phyloP scores from a whole-genome alignment of 176 grass and related monocot genomes.

The Oryza brachyantha region DNA sequence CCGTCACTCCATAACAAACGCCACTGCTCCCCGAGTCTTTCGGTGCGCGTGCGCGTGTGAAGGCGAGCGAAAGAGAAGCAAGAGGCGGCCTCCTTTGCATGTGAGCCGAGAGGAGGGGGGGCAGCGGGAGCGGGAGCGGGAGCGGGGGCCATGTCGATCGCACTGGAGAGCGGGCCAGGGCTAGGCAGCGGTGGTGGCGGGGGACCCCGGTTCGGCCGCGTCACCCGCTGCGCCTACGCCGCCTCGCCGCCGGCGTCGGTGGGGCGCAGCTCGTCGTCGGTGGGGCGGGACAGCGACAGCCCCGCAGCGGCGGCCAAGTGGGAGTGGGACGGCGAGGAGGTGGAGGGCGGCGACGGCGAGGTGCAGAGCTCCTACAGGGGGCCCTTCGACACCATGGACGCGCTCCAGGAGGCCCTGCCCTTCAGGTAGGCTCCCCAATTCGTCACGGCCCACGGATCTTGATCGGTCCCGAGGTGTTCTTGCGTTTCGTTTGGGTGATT shows the following conservation, averaged over 20 bases:
- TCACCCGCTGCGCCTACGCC: slow-evolving; percentile 40
- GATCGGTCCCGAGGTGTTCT: slow-evolving; percentile 1
- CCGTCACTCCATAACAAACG: not conserved
- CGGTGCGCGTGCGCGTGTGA: slow-evolving; percentile 37
- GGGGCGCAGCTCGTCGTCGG: slow-evolving; percentile 56
- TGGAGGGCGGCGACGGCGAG: slow-evolving; percentile 69
- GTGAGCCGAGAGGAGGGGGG: not conserved
- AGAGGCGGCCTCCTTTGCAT: slow-evolving; percentile 43
- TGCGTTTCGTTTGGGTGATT: slow-evolving; percentile 4
- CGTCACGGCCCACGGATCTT: slow-evolving; percentile 24
- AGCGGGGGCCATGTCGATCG: slow-evolving; percentile 76
- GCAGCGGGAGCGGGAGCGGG: too few species aligned
- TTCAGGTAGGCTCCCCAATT: slow-evolving; percentile 47
- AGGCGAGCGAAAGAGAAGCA: slow-evolving; percentile 11
- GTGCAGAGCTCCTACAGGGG: slow-evolving; percentile 88
- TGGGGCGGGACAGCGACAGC: slow-evolving; percentile 61
- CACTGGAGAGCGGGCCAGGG: slow-evolving; percentile 46
- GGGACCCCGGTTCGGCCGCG: slow-evolving; percentile 34
- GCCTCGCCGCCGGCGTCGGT: slow-evolving; percentile 37
- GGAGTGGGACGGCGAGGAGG: slow-evolving; percentile 64
- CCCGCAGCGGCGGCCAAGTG: slow-evolving; percentile 44
- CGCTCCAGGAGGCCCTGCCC: slow-evolving; percentile 80
- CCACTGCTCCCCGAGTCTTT: not conserved
- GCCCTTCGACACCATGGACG: slow-evolving; percentile 87
- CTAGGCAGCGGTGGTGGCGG: not conserved